Evolutionary conservation across 176 grass and related monocot species (phyloP).

Genomic region (Puccinellia tenuiflora): DNA sequence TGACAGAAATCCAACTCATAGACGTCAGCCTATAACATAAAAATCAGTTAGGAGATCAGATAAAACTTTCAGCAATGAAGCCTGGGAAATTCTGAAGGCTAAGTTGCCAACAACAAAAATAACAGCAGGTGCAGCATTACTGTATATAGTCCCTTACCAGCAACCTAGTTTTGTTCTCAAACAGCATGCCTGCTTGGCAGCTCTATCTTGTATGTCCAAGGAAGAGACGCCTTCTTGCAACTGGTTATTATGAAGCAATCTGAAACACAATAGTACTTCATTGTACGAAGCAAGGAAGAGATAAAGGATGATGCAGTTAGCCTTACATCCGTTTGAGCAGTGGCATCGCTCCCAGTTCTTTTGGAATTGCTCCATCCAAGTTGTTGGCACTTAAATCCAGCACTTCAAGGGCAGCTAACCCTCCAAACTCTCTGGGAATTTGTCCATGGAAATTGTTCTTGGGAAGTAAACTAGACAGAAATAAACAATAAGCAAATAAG

Average conservation of each 20-base stretch:
- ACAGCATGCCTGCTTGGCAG: conserved; percentile 22
- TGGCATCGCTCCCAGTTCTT: conserved; percentile 59
- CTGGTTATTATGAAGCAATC: conserved; percentile 48
- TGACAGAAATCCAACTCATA: conserved; percentile 33
- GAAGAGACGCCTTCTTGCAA: conserved; percentile 26
- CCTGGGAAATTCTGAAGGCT: background rate
- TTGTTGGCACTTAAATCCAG: conserved; percentile 83
- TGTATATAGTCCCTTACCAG: conserved; percentile 40
- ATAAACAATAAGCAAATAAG: conserved; percentile 35
- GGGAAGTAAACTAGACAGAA: conserved; percentile 49
- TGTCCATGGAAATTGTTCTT: conserved; percentile 62
- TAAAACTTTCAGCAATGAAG: conserved; percentile 20
- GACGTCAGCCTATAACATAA: conserved; percentile 22
- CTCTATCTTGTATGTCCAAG: conserved; percentile 1
- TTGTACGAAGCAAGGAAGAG: conserved; percentile 9
- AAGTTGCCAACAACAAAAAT: background rate
- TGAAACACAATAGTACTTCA: conserved; percentile 27
- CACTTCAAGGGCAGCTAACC: conserved; percentile 61
- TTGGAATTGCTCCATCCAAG: conserved; percentile 61
- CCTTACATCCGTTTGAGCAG: conserved; percentile 71
- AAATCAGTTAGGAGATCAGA: conserved; percentile 22
- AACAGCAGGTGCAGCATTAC: background rate
- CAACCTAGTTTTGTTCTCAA: conserved; percentile 56
- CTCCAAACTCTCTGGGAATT: conserved; percentile 79
- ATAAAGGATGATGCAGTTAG: background rate